Conservation (phyloP, 1,139 yeast genomes). For the Debaryomyces psychrophilus region DNA sequence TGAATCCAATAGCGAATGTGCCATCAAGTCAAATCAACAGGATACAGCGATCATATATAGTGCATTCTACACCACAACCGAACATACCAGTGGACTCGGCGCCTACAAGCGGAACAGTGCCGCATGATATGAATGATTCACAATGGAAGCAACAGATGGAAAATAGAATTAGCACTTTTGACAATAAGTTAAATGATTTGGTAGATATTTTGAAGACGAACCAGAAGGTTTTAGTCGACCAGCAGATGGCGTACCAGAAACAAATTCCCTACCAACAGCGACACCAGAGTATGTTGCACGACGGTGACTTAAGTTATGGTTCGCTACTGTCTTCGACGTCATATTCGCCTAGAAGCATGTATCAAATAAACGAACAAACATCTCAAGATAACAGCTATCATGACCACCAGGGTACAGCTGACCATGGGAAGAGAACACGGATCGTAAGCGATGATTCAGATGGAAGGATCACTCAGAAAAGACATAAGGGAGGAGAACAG, state of each 20-base stretch:
- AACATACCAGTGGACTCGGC: neutral
- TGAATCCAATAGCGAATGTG: constrained; percentile 14
- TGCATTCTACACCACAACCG: constrained; percentile 2
- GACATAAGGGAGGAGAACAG: neutral
- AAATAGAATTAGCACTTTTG: constrained; percentile 47
- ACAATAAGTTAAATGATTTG: constrained; percentile 47
- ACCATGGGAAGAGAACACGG: neutral
- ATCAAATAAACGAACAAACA: neutral
- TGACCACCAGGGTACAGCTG: neutral
- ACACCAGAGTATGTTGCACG: neutral
- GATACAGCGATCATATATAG: constrained; percentile 2
- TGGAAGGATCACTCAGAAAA: constrained; percentile 5
- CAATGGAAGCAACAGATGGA: constrained; percentile 53
- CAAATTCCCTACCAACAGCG: neutral
- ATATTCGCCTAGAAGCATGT: neutral
- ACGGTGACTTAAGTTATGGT: neutral
- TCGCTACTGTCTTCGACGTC: neutral
- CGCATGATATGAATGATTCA: constrained; percentile 14
- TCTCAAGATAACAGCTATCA: neutral
- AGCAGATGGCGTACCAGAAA: constrained; percentile 1
- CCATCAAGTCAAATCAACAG: neutral
- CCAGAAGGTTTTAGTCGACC: constrained; percentile 25
- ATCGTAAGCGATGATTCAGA: constrained; percentile 6
- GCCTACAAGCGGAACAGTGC: neutral
- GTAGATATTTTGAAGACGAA: constrained; percentile 41